These are phyloP conservation scores for Bacidia gigantensis DNA, from an alignment of 495 filamentous ascomycete genomes.

Conservation along the genomic window DNA sequence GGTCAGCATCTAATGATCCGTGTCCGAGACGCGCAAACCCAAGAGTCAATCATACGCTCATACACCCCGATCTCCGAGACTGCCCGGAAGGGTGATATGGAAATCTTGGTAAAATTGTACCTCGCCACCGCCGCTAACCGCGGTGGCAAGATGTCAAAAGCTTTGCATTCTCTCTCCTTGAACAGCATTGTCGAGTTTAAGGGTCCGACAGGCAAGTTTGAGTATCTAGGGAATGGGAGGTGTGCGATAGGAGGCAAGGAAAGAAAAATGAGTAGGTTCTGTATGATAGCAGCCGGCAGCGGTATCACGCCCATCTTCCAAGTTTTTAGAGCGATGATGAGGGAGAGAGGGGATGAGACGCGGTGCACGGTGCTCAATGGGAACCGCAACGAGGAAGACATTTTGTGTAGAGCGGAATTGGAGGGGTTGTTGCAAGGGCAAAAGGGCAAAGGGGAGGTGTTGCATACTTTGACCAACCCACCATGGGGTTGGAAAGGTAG, in stretches of 20 bases:
- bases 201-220: slow-evolving; percentile 80
- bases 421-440: slow-evolving; percentile 37
- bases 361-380: slow-evolving; percentile 64
- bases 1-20: slow-evolving; percentile 88
- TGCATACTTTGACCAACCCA: slow-evolving; percentile 58
- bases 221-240: slow-evolving; percentile 56
- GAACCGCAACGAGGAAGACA: slow-evolving; percentile 70
- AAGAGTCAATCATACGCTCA: slow-evolving; percentile 64
- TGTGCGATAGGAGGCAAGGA: slow-evolving; percentile 48
- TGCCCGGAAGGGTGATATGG: slow-evolving; percentile 44
- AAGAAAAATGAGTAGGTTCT: slow-evolving; percentile 50
- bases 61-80: slow-evolving; percentile 78
- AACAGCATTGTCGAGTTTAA: slow-evolving; percentile 73
- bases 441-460: slow-evolving; percentile 41
- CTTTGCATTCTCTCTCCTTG: slow-evolving; percentile 56
- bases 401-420: slow-evolving; percentile 65
- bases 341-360: slow-evolving; percentile 42
- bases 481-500: slow-evolving; percentile 55
- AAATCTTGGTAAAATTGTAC: slow-evolving; percentile 81
- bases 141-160: slow-evolving; percentile 78
- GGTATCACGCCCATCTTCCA: slow-evolving; percentile 91
- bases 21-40: slow-evolving; percentile 51
- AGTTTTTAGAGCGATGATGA: slow-evolving; percentile 65
- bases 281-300: slow-evolving; percentile 82
- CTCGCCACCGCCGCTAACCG: slow-evolving; percentile 40